These are phyloP conservation scores for Crucihimalaya himalaica DNA, from an alignment of 345 rosid genomes.

Conservation along the genomic window DNA sequence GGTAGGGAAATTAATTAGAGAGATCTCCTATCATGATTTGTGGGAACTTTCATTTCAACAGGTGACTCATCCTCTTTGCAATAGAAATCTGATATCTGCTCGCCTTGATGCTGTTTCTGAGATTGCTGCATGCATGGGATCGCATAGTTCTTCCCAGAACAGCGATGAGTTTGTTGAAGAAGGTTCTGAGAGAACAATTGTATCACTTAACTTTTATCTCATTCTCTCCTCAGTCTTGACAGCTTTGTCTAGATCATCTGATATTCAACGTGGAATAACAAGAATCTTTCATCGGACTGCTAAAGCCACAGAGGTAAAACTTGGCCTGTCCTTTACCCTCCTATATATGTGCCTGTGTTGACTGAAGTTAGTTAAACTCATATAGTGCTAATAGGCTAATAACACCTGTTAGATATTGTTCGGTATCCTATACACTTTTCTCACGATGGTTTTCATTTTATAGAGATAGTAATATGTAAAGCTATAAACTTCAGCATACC, in stretches of 20 bases:
- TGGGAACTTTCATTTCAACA: slow-evolving; percentile 40
- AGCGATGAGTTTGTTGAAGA: slow-evolving; percentile 44
- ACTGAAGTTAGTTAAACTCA: not conserved
- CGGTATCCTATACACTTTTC: slow-evolving; percentile 15
- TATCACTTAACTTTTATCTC: slow-evolving; percentile 51
- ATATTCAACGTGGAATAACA: slow-evolving; percentile 95
- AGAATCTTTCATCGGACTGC: slow-evolving; percentile 94
- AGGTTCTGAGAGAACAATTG: slow-evolving; percentile 42
- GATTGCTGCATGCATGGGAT: slow-evolving; percentile 79
- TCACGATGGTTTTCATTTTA: slow-evolving; percentile 9
- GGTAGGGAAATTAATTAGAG: not conserved
- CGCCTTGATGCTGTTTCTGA: slow-evolving; percentile 99
- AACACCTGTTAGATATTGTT: not conserved
- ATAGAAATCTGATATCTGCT: slow-evolving; percentile 75
- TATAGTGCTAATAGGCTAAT: not conserved
- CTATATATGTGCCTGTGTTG: slow-evolving; percentile 7
- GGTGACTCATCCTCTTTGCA: slow-evolving; percentile 94
- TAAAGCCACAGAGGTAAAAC: slow-evolving; percentile 76
- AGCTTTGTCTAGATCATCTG: slow-evolving; percentile 70
- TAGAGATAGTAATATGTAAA: slow-evolving; percentile 18
- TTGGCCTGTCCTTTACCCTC: slow-evolving; percentile 23
- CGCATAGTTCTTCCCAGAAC: slow-evolving; percentile 48
- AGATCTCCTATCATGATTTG: slow-evolving; percentile 1
- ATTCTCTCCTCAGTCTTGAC: slow-evolving; percentile 77
- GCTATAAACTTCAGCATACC: not conserved